These are phyloP conservation scores for Hydnomerulius pinastri DNA, from an alignment of 768 basidiomycete genomes.

Conservation along the genomic window DNA sequence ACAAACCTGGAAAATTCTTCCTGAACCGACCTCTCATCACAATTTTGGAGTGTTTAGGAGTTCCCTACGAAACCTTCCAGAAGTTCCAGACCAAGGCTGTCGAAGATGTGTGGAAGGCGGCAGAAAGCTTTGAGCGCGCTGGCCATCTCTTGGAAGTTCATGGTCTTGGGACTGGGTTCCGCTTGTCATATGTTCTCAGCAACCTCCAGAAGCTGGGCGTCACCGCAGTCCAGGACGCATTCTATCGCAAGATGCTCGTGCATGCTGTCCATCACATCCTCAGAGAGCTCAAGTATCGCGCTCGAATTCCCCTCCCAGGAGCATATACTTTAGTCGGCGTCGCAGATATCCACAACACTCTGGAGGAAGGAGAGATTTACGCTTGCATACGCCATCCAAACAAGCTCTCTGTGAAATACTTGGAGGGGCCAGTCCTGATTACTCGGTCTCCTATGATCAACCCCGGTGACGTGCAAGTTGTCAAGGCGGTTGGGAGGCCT, in stretches of 20 bases:
- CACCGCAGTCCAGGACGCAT: constrained; percentile 34
- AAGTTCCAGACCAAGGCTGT: constrained; percentile 14
- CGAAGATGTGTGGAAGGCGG: constrained; percentile 29
- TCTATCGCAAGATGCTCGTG: constrained; percentile 54
- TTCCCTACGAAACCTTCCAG: background rate
- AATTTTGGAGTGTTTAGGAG: background rate
- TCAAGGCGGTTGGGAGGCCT: too few relatives aligned
- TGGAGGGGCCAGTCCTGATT: constrained; percentile 56
- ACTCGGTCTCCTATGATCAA: constrained; percentile 70
- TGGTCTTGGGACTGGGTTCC: constrained; percentile 60
- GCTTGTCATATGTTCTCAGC: constrained; percentile 52
- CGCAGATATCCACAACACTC: constrained; percentile 60
- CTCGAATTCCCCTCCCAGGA: constrained; percentile 65
- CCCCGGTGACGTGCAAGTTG: too few relatives aligned
- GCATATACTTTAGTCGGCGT: constrained; percentile 74
- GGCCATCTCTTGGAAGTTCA: constrained; percentile 53
- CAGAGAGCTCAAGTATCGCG: constrained; percentile 60
- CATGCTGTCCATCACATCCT: constrained; percentile 64
- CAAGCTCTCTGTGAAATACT: constrained; percentile 38
- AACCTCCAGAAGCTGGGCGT: constrained; percentile 52
- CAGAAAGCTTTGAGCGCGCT: constrained; percentile 42
- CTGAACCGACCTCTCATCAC: background rate
- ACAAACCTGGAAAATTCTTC: constrained; percentile 43
- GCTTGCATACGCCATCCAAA: constrained; percentile 52
- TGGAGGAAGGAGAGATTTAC: constrained; percentile 25